Evolutionary conservation across 345 rosid genomes (phyloP), one percentile per base, ranked within the genome.

Genomic region (Eutrema heterophyllum): DNA sequence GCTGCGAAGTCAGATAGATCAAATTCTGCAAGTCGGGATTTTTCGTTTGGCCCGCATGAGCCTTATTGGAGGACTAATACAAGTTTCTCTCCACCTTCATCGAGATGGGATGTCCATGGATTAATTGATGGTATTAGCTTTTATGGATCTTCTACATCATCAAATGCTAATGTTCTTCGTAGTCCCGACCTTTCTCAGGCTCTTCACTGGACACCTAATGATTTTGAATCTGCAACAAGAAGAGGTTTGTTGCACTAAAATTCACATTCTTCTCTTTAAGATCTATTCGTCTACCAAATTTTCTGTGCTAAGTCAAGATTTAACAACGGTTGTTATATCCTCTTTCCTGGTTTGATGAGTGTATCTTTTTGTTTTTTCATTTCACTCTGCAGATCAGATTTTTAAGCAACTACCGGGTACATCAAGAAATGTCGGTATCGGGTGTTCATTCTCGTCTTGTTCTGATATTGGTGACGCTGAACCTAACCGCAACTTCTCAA

Each of bases 1-100:
- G 98, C 97, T 89, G 68, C 89, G 41, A 76, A 96, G 89, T 92
- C 97, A 86, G 92, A 86, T 84, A 86, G 83, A 81, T 80, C 81
- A 11, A 89, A 86, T 67, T 85, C 92, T 57, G 83, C 83, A 43
- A 68, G 85, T 45, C 44, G 85, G 62, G 88, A 84, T 45, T 67
- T 79, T 73, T 83, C 89, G n/a, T 73, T 77, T 46, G 84, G 83
- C 65, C 78, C 69, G 9, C 80, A 70, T 16, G 97, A 86, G 73
- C 96, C 93, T 50, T 85, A 68, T 68, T 91, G 96, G 97, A 83
- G 83, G 79, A 87, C 81, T 43, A 93, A 93, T 80, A 80, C 97
- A 57, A 89, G 97, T 69, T 91, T 87, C 76, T 91, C 97, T 24
- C 98, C 98, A 45, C 90, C 93, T 66, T 88, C 76, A 1, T 57